Conservation (phyloP, 768 basidiomycete species). For the Serpula lacrymans region DNA sequence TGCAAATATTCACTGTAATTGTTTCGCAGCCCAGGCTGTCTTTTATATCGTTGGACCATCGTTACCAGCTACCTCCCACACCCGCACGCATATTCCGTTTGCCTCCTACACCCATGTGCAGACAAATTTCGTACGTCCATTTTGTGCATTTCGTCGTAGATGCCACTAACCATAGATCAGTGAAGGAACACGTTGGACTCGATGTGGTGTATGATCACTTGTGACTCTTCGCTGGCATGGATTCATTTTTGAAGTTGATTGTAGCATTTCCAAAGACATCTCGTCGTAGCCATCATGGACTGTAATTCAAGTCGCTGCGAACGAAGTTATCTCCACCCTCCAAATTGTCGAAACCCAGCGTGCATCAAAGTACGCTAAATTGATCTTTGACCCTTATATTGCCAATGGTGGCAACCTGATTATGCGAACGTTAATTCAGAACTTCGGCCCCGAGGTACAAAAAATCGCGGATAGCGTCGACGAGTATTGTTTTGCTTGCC, state of each 20-base stretch:
- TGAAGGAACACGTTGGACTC: slow-evolving; percentile 73
- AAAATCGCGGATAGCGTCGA: slow-evolving; percentile 66
- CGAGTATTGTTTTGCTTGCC: slow-evolving; percentile 69
- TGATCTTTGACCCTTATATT: slow-evolving; percentile 9
- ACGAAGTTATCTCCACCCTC: slow-evolving; percentile 58
- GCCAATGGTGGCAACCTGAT: too few relatives aligned
- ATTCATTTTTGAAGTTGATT: slow-evolving; percentile 9
- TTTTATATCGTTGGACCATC: not conserved
- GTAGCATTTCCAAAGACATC: slow-evolving; percentile 78
- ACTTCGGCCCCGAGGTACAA: slow-evolving; percentile 67
- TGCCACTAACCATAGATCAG: slow-evolving; percentile 32
- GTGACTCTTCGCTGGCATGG: slow-evolving; percentile 7
- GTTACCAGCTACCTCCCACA: not conserved
- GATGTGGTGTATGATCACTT: slow-evolving; percentile 55
- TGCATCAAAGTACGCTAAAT: slow-evolving; percentile 54
- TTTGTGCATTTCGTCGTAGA: slow-evolving; percentile 1
- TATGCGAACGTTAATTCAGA: slow-evolving; percentile 47
- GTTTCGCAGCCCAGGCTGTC: slow-evolving; percentile 1
- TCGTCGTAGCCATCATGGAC: slow-evolving; percentile 71
- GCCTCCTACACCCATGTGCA: slow-evolving; percentile 53
- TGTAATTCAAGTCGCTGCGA: slow-evolving; percentile 65
- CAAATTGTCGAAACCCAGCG: slow-evolving; percentile 45
- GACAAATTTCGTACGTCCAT: slow-evolving; percentile 65
- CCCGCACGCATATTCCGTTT: not conserved
- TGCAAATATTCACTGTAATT: slow-evolving; percentile 2